These are phyloP conservation scores for Apophysomyces elegans DNA, from an alignment of 371 early-diverging fungal species.

Conservation along the genomic window DNA sequence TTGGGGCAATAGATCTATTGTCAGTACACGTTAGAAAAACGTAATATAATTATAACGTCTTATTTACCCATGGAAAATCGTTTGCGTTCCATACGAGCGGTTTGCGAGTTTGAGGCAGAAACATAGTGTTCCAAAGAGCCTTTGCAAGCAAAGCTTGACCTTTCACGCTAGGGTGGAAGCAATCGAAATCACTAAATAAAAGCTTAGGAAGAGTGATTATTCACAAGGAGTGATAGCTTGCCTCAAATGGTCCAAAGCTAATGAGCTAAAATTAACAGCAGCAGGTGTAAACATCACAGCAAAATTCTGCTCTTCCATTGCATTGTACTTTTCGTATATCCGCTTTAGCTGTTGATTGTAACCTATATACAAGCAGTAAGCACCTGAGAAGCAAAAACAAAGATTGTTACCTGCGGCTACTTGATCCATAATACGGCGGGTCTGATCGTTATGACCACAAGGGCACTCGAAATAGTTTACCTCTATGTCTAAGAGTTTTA, in stretches of 20 bases:
- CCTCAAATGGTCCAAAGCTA: neutral
- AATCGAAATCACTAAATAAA: conserved; percentile 1
- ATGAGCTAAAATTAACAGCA: neutral
- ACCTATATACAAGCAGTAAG: neutral
- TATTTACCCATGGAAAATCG: neutral
- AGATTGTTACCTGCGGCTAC: neutral
- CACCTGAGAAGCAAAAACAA: neutral
- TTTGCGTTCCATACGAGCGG: neutral
- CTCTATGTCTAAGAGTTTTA: neutral
- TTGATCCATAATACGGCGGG: neutral
- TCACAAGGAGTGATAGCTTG: neutral
- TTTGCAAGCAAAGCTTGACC: neutral
- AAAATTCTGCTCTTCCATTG: neutral
- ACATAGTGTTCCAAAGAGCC: neutral
- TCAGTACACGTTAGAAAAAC: neutral
- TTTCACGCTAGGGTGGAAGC: conserved; percentile 1
- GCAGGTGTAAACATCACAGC: conserved; percentile 3
- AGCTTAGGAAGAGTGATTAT: neutral
- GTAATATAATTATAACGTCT: neutral
- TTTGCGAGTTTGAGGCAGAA: neutral
- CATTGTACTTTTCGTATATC: neutral
- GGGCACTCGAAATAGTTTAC: neutral
- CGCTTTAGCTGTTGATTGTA: conserved; percentile 1
- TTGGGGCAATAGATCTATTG: neutral
- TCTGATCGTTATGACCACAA: neutral